Evolutionary conservation across 2,329 filamentous ascomycete species (phyloP).

Genomic region (Phaeophleospora eucalypticola): DNA sequence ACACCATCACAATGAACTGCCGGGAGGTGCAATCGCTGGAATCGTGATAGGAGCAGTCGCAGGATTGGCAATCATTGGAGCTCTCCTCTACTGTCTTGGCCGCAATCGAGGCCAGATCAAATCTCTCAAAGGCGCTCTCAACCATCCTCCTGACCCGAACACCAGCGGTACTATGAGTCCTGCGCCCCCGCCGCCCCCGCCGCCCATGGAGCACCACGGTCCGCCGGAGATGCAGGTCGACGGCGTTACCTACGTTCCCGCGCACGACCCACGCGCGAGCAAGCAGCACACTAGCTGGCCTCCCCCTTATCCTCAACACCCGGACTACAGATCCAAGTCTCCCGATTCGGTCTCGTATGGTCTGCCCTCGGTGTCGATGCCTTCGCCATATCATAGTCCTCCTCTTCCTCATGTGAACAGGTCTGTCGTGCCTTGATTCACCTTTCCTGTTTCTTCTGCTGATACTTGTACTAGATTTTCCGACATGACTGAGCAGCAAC

Average conservation of each 20-base stretch:
- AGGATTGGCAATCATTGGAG: neutral
- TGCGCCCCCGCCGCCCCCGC: neutral
- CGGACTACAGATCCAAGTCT: neutral
- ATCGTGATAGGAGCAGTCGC: neutral
- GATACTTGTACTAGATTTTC: no score
- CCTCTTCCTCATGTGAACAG: no score
- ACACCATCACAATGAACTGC: neutral
- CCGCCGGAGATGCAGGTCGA: constrained; percentile 5
- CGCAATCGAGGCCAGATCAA: constrained; percentile 1
- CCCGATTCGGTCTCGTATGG: neutral
- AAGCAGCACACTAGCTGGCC: neutral
- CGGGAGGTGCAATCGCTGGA: constrained; percentile 1
- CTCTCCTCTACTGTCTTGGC: neutral
- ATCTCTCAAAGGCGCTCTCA: no score
- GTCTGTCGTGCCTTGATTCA: no score
- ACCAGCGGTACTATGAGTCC: neutral
- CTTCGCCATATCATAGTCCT: no score
- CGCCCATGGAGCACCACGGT: no score
- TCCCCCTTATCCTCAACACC: neutral
- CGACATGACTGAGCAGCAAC: no score
- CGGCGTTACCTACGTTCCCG: constrained; percentile 3
- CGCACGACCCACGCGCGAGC: neutral
- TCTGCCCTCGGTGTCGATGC: no score
- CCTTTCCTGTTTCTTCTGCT: no score
- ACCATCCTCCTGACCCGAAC: neutral